Evolutionary conservation across 768 basidiomycete species (phyloP), one percentile per base, ranked within the genome.

Genomic region (Auricularia heimuer): DNA sequence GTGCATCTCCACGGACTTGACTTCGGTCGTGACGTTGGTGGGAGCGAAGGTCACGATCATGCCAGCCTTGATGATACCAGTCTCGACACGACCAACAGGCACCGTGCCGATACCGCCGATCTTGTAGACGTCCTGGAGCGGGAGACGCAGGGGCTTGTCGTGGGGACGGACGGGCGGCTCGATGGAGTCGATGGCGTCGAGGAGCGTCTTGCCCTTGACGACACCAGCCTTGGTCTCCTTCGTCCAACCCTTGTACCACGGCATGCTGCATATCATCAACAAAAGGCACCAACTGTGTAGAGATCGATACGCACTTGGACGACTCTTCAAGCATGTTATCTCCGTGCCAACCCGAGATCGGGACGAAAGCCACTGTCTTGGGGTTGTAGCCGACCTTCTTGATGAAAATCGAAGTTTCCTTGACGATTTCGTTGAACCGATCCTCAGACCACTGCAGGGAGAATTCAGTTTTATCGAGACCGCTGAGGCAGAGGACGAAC

Each of bases 321-420:
- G 97, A 96, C 81, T 95, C 93, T 85, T 98, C 96, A 83, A 99
- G 83, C 96, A 99, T 99, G 90, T 99, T 99, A 87, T 99, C 97
- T 75, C 97, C 97, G 85, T 98, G 95, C 97, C 97, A 99, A 72
- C 97, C 97, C 68, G 97, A 99, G 80, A 99, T 99, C 75, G 97
- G 97, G 68, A 98, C 96, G 82, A 98, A 99, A 68, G 96, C 86
- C 69, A 99, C 94, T 65, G 87, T 77, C 86, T 97, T 98, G 78
- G 96, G 96, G 89, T 98, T 98, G 86, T 97, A 98, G 64, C 96
- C 96, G 76, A 98, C 96, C 86, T 98, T 97, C 87, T 96, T 98
- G 79, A 98, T 96, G 86, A 98, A 98, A 77, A 81, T 88, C 71
- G 91, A 91, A 54, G 94, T 94, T 81, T 97, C 94, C 86, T 96